These are phyloP conservation scores for Fomitopsis schrenkii DNA, from an alignment of 1,284 basidiomycete species.

Conservation along the genomic window DNA sequence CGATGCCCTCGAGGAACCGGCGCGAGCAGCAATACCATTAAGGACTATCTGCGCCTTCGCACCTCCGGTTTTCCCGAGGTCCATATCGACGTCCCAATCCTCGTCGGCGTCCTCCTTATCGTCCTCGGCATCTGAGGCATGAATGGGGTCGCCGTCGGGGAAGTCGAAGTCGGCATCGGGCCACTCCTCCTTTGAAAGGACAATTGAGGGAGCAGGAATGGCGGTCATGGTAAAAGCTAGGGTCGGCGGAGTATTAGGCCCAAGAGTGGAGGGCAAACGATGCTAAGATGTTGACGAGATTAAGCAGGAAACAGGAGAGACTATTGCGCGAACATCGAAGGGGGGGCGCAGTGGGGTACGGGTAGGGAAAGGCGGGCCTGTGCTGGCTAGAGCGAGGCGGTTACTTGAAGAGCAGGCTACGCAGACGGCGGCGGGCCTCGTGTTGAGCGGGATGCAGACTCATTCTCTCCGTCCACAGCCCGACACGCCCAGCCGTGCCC, in stretches of 20 bases:
- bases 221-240: conserved; percentile 41
- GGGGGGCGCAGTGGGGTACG: conserved; percentile 3
- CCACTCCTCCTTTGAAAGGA: conserved; percentile 68
- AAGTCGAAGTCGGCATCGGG: conserved; percentile 80
- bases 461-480: not conserved
- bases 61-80: conserved; percentile 53
- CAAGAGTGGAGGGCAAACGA: conserved; percentile 14
- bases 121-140: conserved; percentile 46
- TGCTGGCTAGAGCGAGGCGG: conserved; percentile 7
- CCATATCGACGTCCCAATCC: conserved; percentile 79
- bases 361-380: conserved; percentile 12
- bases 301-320: conserved; percentile 16
- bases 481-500: not conserved
- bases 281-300: conserved; percentile 17
- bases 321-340: conserved; percentile 21
- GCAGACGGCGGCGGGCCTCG: not conserved
- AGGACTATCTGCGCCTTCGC: conserved; percentile 42
- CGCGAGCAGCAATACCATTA: conserved; percentile 30
- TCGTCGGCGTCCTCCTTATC: conserved; percentile 60
- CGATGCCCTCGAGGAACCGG: conserved; percentile 24
- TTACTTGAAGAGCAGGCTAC: conserved; percentile 3
- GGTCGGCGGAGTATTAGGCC: conserved; percentile 18
- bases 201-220: conserved; percentile 53
- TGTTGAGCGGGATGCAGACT: not conserved
- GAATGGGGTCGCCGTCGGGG: conserved; percentile 65